Conservation (phyloP, 2,329 filamentous ascomycete genomes). For the Pestalotiopsis sp. region DNA sequence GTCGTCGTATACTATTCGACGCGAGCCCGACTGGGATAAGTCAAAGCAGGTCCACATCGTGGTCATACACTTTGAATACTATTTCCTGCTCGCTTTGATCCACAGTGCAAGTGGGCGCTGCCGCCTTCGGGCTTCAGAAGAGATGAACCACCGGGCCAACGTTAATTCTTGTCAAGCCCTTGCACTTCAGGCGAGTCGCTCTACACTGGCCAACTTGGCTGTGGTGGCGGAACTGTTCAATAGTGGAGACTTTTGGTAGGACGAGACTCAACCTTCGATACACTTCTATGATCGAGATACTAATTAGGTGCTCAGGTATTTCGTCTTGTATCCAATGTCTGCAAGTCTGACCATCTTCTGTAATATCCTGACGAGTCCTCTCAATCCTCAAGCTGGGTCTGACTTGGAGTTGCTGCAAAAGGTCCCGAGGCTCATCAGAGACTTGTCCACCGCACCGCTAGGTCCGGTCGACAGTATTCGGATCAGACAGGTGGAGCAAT, state of each 20-base stretch:
- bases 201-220: constrained; percentile 17
- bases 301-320: constrained; percentile 39
- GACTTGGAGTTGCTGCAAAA: constrained; percentile 49
- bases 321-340: constrained; percentile 58
- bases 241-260: constrained; percentile 52
- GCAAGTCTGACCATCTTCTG: constrained; percentile 57
- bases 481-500: constrained; percentile 38
- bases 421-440: constrained; percentile 44
- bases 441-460: constrained; percentile 32
- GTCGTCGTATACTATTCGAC: constrained; percentile 24
- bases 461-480: constrained; percentile 35
- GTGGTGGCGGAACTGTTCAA: constrained; percentile 42
- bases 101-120: constrained; percentile 57
- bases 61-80: constrained; percentile 54
- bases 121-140: constrained; percentile 35
- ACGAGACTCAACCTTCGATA: constrained; percentile 1
- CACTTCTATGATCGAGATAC: constrained; percentile 16
- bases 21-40: constrained; percentile 15
- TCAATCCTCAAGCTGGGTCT: constrained; percentile 39
- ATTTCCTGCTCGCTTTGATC: constrained; percentile 56
- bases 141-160: constrained; percentile 38
- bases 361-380: constrained; percentile 52
- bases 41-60: constrained; percentile 48
- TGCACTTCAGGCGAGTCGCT: constrained; percentile 43
- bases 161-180: constrained; percentile 54